phyloP scores from a whole-genome alignment of 73 alveolate genomes.

The Paramecium sexaurelia region DNA sequence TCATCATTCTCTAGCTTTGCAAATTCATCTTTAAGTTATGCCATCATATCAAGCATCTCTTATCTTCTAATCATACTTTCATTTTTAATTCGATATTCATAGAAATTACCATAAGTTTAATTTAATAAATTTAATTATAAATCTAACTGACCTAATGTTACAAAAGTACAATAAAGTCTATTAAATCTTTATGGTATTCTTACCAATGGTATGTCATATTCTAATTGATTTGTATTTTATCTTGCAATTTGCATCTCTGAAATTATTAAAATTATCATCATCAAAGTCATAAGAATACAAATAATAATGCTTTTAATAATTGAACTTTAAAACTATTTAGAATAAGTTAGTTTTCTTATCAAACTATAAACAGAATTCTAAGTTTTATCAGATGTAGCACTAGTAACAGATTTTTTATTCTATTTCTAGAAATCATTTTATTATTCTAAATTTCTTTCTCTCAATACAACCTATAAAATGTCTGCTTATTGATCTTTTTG shows the following conservation, averaged over 20 bases:
- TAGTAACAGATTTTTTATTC: not conserved
- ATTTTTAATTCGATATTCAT: not conserved
- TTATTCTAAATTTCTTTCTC: not conserved
- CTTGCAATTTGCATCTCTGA: not conserved
- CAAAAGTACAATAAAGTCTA: not conserved
- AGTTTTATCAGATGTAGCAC: constrained; percentile 33
- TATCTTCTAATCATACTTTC: not conserved
- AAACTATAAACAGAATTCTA: not conserved
- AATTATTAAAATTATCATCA: not conserved
- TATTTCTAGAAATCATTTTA: not conserved
- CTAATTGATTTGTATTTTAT: not conserved
- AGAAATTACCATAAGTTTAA: not conserved
- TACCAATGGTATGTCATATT: not conserved
- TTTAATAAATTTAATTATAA: not conserved
- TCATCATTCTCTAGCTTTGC: not conserved
- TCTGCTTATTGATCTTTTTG: not conserved
- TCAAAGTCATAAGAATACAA: not conserved
- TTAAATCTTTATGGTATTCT: constrained; percentile 9
- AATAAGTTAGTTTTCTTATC: not conserved
- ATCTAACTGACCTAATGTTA: not conserved
- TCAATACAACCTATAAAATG: not conserved
- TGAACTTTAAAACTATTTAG: not conserved
- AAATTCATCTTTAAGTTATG: not conserved
- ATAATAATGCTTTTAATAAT: not conserved
- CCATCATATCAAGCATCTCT: not conserved